Base-by-base conservation (phyloP, 140 eudicot genomes). In the Anethum foeniculum region DNA sequence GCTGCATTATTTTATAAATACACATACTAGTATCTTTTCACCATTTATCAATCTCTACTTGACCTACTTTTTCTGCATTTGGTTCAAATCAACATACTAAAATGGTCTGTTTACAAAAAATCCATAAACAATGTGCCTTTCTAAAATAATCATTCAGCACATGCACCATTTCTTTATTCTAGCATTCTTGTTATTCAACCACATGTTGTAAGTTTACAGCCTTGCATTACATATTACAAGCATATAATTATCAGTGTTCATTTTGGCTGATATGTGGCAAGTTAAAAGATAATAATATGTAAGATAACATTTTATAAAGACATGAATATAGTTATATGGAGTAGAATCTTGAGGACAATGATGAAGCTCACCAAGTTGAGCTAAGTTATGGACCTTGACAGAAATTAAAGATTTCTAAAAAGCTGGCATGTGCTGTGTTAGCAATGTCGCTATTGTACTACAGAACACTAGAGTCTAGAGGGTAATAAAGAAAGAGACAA, bases 381-480 rank as follows among this genome's bases (percentile, higher is more conserved):
- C 38, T 28, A 67, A 67, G 74, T 5, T 67, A 67, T 58, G 67
- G 67, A 58, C 3, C 67, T 23, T 23, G 74, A 58, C 67, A 67
- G 41, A 28, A 5, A 32, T 25, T 25, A 69, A 69, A 69, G 25
- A 69, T 32, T 18, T n/a, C 25, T 36, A 69, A 32, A 69, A 69
- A 36, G 75, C 75, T 69, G 25, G 75, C 75, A 69, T 69, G 75
- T 69, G 75, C 75, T 69, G 75, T 69, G 75, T 69, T 69, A 36
- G n/a, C 3, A 25, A 25, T 9, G 69, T 62, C 69, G 16, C 69
- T 62, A 32, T 62, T 62, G 27, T 25, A 25, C 16, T n/a, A 62
- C 34, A 62, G 25, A 25, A 23, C 69, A 62, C 69, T 0, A 25
- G 14, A 62, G 69, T n/a, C n/a, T 4, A 60, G 14, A 62, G 69